Evolutionary conservation across 2,329 filamentous ascomycete genomes (phyloP).

Genomic region (Aaosphaeria pasadenensis): DNA sequence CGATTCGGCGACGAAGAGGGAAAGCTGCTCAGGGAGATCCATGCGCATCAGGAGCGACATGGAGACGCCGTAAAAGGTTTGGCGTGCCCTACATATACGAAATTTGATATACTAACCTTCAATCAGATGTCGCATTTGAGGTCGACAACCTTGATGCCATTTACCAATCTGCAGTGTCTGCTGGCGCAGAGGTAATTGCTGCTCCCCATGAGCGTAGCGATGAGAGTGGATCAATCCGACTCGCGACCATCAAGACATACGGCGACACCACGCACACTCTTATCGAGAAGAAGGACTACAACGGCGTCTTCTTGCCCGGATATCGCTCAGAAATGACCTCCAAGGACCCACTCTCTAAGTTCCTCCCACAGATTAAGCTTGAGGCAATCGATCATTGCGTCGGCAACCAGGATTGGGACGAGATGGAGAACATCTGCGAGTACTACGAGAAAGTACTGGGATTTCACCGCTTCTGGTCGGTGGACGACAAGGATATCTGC

Average conservation of each 20-base stretch:
- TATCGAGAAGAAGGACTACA: slow-evolving; percentile 69
- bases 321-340: slow-evolving; percentile 57
- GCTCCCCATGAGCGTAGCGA: slow-evolving; percentile 55
- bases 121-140: slow-evolving; percentile 79
- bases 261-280: slow-evolving; percentile 95
- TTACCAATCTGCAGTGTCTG: slow-evolving; percentile 68
- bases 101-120: slow-evolving; percentile 3
- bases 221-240: slow-evolving; percentile 64
- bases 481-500: slow-evolving; percentile 89
- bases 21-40: slow-evolving; percentile 67
- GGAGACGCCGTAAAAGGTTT: slow-evolving; percentile 80
- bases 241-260: slow-evolving; percentile 84
- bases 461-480: slow-evolving; percentile 97
- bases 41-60: slow-evolving; percentile 79
- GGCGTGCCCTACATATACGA: background rate
- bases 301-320: slow-evolving; percentile 77
- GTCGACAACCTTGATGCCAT: slow-evolving; percentile 85
- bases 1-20: slow-evolving; percentile 55
- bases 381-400: slow-evolving; percentile 92
- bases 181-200: slow-evolving; percentile 62
- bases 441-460: slow-evolving; percentile 85
- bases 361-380: slow-evolving; percentile 64
- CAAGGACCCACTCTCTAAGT: slow-evolving; percentile 46
- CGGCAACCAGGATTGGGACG: slow-evolving; percentile 93
- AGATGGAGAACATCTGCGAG: slow-evolving; percentile 67